phyloP scores from a whole-genome alignment of 805 yeast genomes.

The Deakozyma indianensis region DNA sequence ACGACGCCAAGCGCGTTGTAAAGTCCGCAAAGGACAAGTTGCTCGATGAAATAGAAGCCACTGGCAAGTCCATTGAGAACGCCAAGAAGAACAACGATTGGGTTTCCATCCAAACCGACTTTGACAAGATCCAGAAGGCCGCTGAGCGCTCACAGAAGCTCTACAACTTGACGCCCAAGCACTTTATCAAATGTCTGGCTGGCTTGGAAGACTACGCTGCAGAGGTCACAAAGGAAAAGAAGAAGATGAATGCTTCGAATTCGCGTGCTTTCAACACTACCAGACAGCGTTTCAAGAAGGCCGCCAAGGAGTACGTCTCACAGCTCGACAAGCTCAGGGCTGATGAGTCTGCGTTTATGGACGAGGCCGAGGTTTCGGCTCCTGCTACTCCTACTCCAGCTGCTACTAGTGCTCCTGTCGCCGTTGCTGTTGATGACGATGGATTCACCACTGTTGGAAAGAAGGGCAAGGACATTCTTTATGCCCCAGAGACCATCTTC shows the following conservation, averaged over 20 bases:
- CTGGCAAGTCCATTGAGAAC: conserved; percentile 52
- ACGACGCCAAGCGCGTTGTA: conserved; percentile 70
- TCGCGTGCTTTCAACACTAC: conserved; percentile 78
- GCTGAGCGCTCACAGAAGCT: conserved; percentile 63
- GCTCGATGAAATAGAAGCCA: conserved; percentile 66
- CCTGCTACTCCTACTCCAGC: conserved; percentile 8
- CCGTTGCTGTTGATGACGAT: conserved; percentile 23
- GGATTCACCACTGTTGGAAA: conserved; percentile 26
- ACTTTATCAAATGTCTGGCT: conserved; percentile 53
- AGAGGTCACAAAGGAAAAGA: conserved; percentile 37
- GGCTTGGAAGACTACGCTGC: conserved; percentile 56
- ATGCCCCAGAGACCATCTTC: conserved; percentile 42
- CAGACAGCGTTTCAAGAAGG: conserved; percentile 78
- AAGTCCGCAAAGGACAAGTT: conserved; percentile 89
- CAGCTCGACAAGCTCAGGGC: conserved; percentile 46
- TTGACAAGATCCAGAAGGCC: conserved; percentile 61
- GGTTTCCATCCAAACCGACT: conserved; percentile 56
- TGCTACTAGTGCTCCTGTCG: conserved; percentile 19
- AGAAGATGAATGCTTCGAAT: conserved; percentile 68
- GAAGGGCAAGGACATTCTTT: conserved; percentile 21
- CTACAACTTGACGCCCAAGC: conserved; percentile 56
- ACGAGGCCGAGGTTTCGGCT: conserved; percentile 23
- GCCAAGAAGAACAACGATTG: conserved; percentile 64
- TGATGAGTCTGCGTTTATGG: conserved; percentile 63
- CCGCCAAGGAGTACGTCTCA: conserved; percentile 50